phyloP scores from a whole-genome alignment of 495 filamentous ascomycete genomes.

The Durotheca rogersii region DNA sequence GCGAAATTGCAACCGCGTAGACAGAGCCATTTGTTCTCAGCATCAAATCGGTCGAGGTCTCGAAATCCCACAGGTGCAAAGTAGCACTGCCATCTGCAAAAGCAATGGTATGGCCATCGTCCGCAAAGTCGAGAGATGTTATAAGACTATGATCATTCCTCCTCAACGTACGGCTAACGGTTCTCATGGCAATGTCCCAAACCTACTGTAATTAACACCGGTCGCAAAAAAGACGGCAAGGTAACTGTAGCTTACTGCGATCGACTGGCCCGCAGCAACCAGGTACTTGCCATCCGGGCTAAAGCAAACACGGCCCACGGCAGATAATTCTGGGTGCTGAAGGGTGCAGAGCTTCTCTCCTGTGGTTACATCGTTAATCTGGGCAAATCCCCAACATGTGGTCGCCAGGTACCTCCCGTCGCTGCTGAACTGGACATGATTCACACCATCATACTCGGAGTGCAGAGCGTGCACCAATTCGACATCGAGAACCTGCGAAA shows the following conservation, averaged over 20 bases:
- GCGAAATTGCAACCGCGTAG: background rate
- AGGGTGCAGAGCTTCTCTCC: background rate
- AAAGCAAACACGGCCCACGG: background rate
- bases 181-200: background rate
- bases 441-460: background rate
- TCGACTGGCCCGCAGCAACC: background rate
- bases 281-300: background rate
- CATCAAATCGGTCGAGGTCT: too few species aligned
- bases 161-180: background rate
- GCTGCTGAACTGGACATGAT: background rate
- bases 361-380: background rate
- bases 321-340: background rate
- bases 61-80: background rate
- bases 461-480: background rate
- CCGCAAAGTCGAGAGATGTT: background rate
- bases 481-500: background rate
- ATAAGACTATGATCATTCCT: rapidly evolving
- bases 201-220: background rate
- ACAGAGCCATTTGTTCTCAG: too few species aligned
- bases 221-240: background rate
- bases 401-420: background rate
- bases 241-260: background rate
- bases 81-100: background rate
- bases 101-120: background rate
- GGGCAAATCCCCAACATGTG: background rate